Base-by-base conservation (phyloP, 2,329 filamentous ascomycete genomes). In the Fusarium newnesense region DNA sequence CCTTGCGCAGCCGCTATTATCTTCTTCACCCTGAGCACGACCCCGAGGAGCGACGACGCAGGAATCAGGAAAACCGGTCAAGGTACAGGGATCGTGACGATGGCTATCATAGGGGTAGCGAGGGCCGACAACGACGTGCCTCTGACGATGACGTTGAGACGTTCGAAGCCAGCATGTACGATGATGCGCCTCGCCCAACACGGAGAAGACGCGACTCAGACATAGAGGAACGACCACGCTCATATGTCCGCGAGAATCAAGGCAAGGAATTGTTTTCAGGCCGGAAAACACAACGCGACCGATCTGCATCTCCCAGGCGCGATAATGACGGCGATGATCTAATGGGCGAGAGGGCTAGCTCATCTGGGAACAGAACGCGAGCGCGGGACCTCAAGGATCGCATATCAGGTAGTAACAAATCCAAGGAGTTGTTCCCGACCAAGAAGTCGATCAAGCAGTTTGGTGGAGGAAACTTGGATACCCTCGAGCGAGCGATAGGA, bases 21-120 rank as follows among this genome's bases (percentile, higher is more conserved):
- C 90, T 98, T 40, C 88, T 96, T 77, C 94, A 98, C 76, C 96
- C 96, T 2, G 94, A 97, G 76, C 91, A 95, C 79, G 95, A 97
- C 77, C 94, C 93, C 5, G 91, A 92, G 75, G 94, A 94, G 83
- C 89, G 90, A 59, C 85, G 91, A 70, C 88, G 91, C 67, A 86
- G 85, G 66, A 86, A 88, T 57, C 86, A 89, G 44, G 81, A 84
- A 64, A 85, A 86, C 68, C 87, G 86, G 75, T 91, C 90, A 64
- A 87, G 86, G 78, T 94, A 92, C 79, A 89, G 91, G 72, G 90
- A 91, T 32, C 86, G 90, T 30, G 89, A 86, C 40, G 78, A 78
- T 37, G 78, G 73, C 36, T 65, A 79, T 64, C 76, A 79, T 37
- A 75, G 79, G 40, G 80, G 80, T 36, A 73, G 73, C n/a, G 79